These are phyloP conservation scores for Cymbopogon flexuosus DNA, from an alignment of 202 grass and related monocot genomes.

Conservation along the genomic window DNA sequence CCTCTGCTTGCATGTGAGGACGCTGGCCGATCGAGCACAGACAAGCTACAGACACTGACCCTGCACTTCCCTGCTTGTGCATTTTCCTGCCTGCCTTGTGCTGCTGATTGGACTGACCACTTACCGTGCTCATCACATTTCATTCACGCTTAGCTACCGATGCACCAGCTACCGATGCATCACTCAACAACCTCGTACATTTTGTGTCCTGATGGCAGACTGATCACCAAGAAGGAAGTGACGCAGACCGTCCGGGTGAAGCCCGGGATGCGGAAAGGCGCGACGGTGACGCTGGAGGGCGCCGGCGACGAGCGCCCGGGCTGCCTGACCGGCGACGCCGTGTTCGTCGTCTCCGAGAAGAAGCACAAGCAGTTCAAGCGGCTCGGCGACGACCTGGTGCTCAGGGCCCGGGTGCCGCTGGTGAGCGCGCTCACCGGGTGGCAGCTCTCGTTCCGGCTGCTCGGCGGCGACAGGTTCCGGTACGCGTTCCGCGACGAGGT, in stretches of 20 bases:
- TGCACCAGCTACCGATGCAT: background rate
- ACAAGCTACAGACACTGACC: conserved; percentile 29
- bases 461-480: conserved; percentile 59
- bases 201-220: conserved; percentile 15
- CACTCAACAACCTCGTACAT: background rate
- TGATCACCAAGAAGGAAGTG: conserved; percentile 62
- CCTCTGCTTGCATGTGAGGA: conserved; percentile 39
- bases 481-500: conserved; percentile 74
- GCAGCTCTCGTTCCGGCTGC: conserved; percentile 62
- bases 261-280: conserved; percentile 76
- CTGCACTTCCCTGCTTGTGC: conserved; percentile 3
- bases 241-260: conserved; percentile 56
- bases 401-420: conserved; percentile 67
- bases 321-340: conserved; percentile 57
- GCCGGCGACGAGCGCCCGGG: conserved; percentile 75
- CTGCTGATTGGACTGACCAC: background rate
- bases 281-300: conserved; percentile 53
- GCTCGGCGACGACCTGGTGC: conserved; percentile 68
- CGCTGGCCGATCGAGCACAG: conserved; percentile 21
- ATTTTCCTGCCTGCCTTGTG: background rate
- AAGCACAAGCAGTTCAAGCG: conserved; percentile 69
- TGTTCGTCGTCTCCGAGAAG: conserved; percentile 51
- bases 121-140: conserved; percentile 1
- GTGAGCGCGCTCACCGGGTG: conserved; percentile 73
- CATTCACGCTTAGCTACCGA: background rate